Base-by-base conservation (phyloP, 1,284 basidiomycete genomes). In the Grifola frondosa region DNA sequence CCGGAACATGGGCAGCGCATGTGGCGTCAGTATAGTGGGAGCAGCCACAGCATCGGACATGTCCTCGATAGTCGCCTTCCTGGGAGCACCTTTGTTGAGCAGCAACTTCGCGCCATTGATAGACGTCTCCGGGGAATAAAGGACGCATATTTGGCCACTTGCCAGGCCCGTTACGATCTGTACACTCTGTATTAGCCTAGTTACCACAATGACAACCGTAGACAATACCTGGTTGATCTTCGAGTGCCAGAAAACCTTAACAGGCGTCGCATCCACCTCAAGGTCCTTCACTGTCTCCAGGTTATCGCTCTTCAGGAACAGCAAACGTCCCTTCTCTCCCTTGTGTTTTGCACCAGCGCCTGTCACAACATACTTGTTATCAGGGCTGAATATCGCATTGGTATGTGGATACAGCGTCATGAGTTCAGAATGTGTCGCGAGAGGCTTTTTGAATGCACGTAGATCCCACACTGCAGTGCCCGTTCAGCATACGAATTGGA, bases 171-270 rank as follows among this genome's bases (percentile, higher is more conserved):
- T 78, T 42, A 97, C 74, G 59, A 97, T 90, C 87, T 92, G 65
- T 39, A 41, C 43, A 50, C 37, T 12, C 22, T 37, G 29, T 32
- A 25, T 34, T 31, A 43, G 39, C 36, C 22, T 23, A 36, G 44
- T 26, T 24, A 34, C 25, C 16, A 39, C 34, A 32, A 26, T 37
- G 26, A 41, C 29, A 42, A 28, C 13, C 7, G 25, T 5, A 25
- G 23, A 15, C 12, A 58, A 53, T 53, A 88, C 89, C 77, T 97
- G 95, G 69, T 97, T 97, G 71, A 97, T 97, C 65, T 91, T 90
- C n/a, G 91, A 83, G 68, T 97, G 95, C 94, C 94, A 97, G 22
- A 80, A 68, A 1, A 97, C 88, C 56, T 84, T 88, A 43, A 97
- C 88, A 5, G 95, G 92, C 21, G 87, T 91, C 21, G 82, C 74